Evolutionary conservation across 495 filamentous ascomycete genomes (phyloP), one percentile per base, ranked within the genome.

Genomic region (Neurospora terricola): DNA sequence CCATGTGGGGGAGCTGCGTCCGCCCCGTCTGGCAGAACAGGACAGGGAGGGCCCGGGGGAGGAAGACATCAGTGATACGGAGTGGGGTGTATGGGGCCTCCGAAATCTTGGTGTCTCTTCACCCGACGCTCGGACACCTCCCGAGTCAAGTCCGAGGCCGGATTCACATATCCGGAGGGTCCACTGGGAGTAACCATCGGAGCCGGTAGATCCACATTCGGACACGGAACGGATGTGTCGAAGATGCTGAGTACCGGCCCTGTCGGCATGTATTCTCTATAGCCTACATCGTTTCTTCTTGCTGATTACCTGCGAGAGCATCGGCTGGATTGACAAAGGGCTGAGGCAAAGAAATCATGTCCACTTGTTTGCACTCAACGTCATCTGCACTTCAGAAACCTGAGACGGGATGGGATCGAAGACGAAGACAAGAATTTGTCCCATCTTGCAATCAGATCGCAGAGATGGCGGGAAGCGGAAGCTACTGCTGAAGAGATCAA

Each of bases 321-420:
- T 76, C 70, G 10, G 12, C 23, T 1, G 76, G 74, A 23, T 76
- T 74, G 21, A 79, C 76, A 69, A 79, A 76, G 2, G 74, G 77
- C 30, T 77, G 77, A 11, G 73, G 69, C 10, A 77, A 38, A 1
- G 38, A 38, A 14, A 70, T 72, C 36, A 75, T 9, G 14, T 71
- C 75, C 0, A 74, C 30, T 23, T 78, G 70, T 18, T 62, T 72
- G 45, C 42, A 37, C 45, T 69, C 45, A 14, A 48, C 5, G 34
- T 36, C 45, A 27, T 4, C 3, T 54, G n/a, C n/a, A 23, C 21
- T 34, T 59, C 23, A 30, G 23, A 59, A 23, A 59, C 3, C 6
- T 12, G 23, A 30, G 9, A 59, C 45, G 21, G 11, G 45, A 54
- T 43, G 10, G 10, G n/a, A 48, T 48, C 8, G 43, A 45, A 45